Evolutionary conservation across 73 alveolate genomes (phyloP), one percentile per base, ranked within the genome.

Genomic region (Paramecium pentaurelia): DNA sequence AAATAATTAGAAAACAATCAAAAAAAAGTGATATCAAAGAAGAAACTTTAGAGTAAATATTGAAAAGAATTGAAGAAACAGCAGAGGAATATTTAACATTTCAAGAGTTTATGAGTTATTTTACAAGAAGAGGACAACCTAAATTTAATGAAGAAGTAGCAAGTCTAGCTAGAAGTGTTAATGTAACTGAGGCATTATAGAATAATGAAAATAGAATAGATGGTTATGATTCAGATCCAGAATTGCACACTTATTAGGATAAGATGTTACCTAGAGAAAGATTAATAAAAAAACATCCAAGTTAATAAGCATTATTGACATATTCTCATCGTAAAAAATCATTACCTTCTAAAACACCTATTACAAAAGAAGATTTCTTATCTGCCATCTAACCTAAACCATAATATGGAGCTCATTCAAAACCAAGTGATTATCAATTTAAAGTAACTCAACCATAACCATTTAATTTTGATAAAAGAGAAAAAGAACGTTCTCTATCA

Each of bases 111-210:
- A 86, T 92, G 34, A 95, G 92, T 27, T 96, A 95, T 60, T 96
- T 96, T 80, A 95, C 99, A 9, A 95, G 95, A 36, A 60, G 97
- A 95, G 99, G 99, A 47, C 40, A 97, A 40, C 98, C 98, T 4
- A 44, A 94, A 37, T 92, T 93, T 10, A 88, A 95, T 34, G 95
- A 88, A 36, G 97, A 95, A 86, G 86, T 80, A 9, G 91, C 75
- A 38, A 42, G 77, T 44, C 32, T 80, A 0, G 91, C 91, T 25
- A 47, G 73, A 20, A 71, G 92, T 89, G 64, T 71, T 1, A 89
- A 89, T 51, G 88, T 71, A 1, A 71, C 94, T 6, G 88, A 89
- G 6, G 71, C 51, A 8, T 20, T 89, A 34, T 42, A 89, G 28
- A 12, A 71, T 58, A 86, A 70, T 71, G 93, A 42, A 30, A 77